Percentiles rank a stretch among this genome's conserved stretches.
These are phyloP conservation scores for Clonostachys sp. DNA, from an alignment of 2,329 filamentous ascomycete genomes.

Conservation along the genomic window DNA sequence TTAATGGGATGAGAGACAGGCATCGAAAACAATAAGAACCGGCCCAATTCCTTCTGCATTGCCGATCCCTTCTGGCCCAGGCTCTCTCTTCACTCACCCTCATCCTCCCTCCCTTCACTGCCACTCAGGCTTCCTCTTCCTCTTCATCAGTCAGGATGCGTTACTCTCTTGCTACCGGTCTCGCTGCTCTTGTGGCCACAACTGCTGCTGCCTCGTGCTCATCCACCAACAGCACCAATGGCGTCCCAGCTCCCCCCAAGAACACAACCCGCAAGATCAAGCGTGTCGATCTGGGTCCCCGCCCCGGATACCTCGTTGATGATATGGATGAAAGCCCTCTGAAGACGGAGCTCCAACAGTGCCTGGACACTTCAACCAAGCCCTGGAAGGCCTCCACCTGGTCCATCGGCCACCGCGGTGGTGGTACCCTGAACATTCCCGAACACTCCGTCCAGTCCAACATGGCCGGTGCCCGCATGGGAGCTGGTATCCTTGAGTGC, in stretches of 20 bases:
- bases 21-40: not conserved
- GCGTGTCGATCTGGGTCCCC: conserved; percentile 55
- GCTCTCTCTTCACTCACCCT: not conserved
- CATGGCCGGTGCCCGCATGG: conserved; percentile 61
- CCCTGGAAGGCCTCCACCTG: conserved; percentile 46
- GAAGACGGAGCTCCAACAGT: conserved; percentile 55
- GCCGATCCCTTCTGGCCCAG: not conserved
- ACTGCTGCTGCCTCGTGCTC: not conserved
- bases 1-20: too few relatives aligned
- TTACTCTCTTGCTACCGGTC: not conserved
- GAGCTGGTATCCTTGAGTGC: conserved; percentile 62
- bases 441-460: conserved; percentile 58
- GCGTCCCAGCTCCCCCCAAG: not conserved
- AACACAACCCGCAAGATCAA: conserved; percentile 24
- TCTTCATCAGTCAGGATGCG: not conserved
- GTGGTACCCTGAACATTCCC: conserved; percentile 57
- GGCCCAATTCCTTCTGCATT: not conserved
- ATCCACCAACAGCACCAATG: too few relatives aligned
- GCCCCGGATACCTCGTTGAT: conserved; percentile 60
- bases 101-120: not conserved
- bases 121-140: not conserved
- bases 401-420: conserved; percentile 59
- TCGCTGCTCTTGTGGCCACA: not conserved
- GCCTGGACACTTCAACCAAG: conserved; percentile 46
- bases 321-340: conserved; percentile 56